Percentiles rank a stretch among this genome's conserved stretches.
Conservation (phyloP, 176 grass and related monocot genomes). For the Juncus effusus region DNA sequence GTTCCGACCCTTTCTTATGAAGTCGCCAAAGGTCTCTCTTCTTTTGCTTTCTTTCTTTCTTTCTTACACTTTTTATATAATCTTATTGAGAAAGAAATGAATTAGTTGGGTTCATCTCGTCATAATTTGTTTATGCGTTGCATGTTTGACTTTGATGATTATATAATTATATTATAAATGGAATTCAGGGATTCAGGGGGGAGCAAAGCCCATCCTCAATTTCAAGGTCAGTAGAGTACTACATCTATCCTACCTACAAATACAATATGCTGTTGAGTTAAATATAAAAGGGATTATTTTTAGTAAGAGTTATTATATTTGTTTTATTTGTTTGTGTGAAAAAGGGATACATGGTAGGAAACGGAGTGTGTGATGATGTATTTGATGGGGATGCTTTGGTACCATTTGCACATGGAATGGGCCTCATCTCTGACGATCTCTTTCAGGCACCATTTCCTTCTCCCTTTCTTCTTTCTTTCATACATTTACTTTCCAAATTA, state of each 20-base stretch:
- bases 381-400: slow-evolving; percentile 97
- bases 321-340: slow-evolving; percentile 6
- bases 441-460: slow-evolving; percentile 42
- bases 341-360: slow-evolving; percentile 98
- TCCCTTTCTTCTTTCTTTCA: background rate
- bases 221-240: slow-evolving; percentile 53
- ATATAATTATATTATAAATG: no score
- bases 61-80: background rate
- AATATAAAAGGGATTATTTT: background rate
- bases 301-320: background rate
- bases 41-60: slow-evolving; percentile 6
- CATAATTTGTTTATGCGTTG: background rate
- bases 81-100: background rate
- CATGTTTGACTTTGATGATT: no score
- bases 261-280: background rate
- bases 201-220: slow-evolving; percentile 58
- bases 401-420: slow-evolving; percentile 96
- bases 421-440: slow-evolving; percentile 68
- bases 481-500: background rate
- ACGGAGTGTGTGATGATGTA: slow-evolving; percentile 66
- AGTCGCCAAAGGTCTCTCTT: slow-evolving; percentile 65
- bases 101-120: background rate
- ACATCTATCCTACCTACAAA: background rate
- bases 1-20: slow-evolving; percentile 85
- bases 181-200: slow-evolving; percentile 51